Conservation (phyloP, 148 eudicot genomes). For the Linanthus parryae region DNA sequence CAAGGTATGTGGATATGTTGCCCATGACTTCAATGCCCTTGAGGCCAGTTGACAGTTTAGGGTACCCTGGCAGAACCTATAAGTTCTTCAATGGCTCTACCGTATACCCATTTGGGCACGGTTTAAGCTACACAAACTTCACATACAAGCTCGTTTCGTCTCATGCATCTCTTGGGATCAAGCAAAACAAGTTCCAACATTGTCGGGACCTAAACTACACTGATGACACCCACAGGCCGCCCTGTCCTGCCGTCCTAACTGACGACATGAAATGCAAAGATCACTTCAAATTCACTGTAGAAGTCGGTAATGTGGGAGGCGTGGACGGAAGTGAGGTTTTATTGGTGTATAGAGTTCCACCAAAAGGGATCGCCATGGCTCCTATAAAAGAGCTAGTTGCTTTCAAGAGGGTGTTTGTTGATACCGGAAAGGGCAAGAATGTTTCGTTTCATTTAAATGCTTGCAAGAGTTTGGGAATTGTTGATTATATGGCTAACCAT, state of each 20-base stretch:
- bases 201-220: constrained; percentile 11
- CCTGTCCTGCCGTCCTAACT: constrained; percentile 4
- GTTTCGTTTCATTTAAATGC: constrained; percentile 13
- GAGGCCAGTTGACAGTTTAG: constrained; percentile 31
- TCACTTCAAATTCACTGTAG: background rate
- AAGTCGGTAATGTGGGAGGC: constrained; percentile 3
- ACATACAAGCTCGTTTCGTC: constrained; percentile 2
- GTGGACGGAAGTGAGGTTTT: constrained; percentile 11
- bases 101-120: constrained; percentile 49
- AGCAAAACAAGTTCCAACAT: constrained; percentile 3
- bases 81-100: constrained; percentile 47
- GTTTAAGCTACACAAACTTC: constrained; percentile 21
- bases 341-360: constrained; percentile 8
- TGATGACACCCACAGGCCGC: background rate
- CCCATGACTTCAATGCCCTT: constrained; percentile 39
- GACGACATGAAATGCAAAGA: constrained; percentile 9
- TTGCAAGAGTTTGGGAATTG: constrained; percentile 11
- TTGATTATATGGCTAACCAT: constrained; percentile 5
- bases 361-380: background rate
- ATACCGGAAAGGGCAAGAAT: background rate
- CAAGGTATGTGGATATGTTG: constrained; percentile 11
- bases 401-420: constrained; percentile 9
- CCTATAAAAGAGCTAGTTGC: constrained; percentile 17
- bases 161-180: background rate
- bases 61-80: constrained; percentile 64